Evolutionary conservation across 2,329 filamentous ascomycete species (phyloP), one percentile per base, ranked within the genome.

Genomic region (Camptophora hylomeconis): DNA sequence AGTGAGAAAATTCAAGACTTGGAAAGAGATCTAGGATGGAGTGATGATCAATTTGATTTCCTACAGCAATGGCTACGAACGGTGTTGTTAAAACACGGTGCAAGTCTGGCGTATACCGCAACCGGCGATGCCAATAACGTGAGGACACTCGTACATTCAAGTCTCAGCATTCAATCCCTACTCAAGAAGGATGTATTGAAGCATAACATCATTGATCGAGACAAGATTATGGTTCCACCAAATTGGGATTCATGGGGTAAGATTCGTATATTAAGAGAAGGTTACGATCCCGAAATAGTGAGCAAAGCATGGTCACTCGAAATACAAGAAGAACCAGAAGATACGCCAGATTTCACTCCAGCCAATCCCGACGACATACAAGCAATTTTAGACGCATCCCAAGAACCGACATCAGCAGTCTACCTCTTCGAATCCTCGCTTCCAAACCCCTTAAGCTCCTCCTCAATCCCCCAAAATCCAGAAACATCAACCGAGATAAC

Each of bases 181-280:
- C 61, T 92, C 11, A 82, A 82, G 53, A 72, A 75, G 38, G 71
- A 82, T 47, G 72, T 78, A 14, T 65, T 92, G 14, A 89, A 83
- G 56, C 80, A 86, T 51, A 92, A 93, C 45, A 80, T 92, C 36
- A 89, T 92, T 41, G 89, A 89, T 57, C 71, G 87, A 35, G 86
- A 93, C 53, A 92, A 92, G 63, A 86, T 98, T 31, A 67, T 94
- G 4, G 80, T 98, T 1, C 87, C 87, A 2, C 80, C 86, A 10
- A 94, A 94, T 52, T 98, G 89, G 89, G 89, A 98, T 54, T 94
- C 86, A 0, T 94, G 84, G 81, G 86, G 84, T 35, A 98, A 95
- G 57, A 94, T 98, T 36, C 71, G 87, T 22, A 83, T 95, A 24
- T 63, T 95, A 16, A 73, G 83, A 30, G 89, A 93, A 49, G 81